These are phyloP conservation scores for Candida ponderosae DNA, from an alignment of 805 yeast genomes.

Conservation along the genomic window DNA sequence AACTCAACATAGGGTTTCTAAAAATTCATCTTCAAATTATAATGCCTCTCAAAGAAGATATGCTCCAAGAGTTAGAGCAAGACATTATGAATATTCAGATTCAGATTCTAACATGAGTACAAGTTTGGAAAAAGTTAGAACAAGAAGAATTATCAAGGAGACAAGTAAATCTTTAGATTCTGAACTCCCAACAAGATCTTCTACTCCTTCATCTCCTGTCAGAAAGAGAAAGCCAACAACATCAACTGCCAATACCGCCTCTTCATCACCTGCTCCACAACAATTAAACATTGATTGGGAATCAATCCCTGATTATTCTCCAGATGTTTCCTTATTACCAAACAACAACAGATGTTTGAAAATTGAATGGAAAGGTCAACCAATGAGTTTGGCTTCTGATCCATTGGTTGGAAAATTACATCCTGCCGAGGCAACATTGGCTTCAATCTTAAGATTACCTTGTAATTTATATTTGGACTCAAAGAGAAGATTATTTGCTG, in stretches of 20 bases:
- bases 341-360: constrained; percentile 63
- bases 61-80: constrained; percentile 17
- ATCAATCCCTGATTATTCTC: constrained; percentile 76
- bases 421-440: constrained; percentile 84
- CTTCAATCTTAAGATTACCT: constrained; percentile 85
- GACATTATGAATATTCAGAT: constrained; percentile 17
- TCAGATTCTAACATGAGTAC: constrained; percentile 18
- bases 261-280: constrained; percentile 10
- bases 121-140: constrained; percentile 42
- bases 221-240: constrained; percentile 35
- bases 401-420: constrained; percentile 69
- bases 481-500: constrained; percentile 79
- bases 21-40: constrained; percentile 2
- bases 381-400: constrained; percentile 81
- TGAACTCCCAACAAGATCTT: constrained; percentile 22
- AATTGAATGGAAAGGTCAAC: constrained; percentile 98
- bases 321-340: constrained; percentile 60
- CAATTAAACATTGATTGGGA: constrained; percentile 57
- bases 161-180: constrained; percentile 22
- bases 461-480: constrained; percentile 77
- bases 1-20: constrained; percentile 11
- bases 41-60: constrained; percentile 10
- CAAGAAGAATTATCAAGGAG: constrained; percentile 47
- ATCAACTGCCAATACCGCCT: constrained; percentile 31
- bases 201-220: constrained; percentile 18